These are phyloP conservation scores for Albophoma yamanashiensis DNA, from an alignment of 2,329 filamentous ascomycete species.

Conservation along the genomic window DNA sequence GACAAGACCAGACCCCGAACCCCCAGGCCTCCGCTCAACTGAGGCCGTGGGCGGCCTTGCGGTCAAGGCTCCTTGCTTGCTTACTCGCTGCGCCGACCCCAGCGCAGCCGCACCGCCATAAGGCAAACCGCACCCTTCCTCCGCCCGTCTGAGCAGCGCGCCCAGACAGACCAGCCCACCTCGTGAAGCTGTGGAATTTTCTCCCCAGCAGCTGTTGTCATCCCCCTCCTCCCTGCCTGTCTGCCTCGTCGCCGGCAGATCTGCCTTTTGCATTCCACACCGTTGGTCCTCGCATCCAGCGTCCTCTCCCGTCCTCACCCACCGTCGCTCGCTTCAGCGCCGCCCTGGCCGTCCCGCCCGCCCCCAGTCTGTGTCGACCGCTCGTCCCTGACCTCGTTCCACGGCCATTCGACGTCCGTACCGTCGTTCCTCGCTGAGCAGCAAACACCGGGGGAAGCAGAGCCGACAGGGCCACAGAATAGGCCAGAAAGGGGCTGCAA, in stretches of 20 bases:
- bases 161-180: not conserved
- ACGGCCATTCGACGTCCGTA: not conserved
- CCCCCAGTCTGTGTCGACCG: not conserved
- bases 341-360: not conserved
- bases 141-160: not conserved
- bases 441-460: not conserved
- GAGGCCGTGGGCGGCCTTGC: not conserved
- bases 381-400: not conserved
- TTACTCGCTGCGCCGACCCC: not conserved
- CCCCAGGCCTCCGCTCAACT: not conserved
- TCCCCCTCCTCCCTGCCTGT: conserved; percentile 1
- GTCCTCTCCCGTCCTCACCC: not conserved
- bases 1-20: not conserved
- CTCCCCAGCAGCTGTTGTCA: not conserved
- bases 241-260: not conserved
- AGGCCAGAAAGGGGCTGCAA: not conserved
- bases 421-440: not conserved
- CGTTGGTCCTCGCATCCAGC: no score
- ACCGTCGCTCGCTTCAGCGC: conserved; percentile 3
- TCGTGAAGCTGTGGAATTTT: conserved; percentile 3
- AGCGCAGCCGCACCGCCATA: not conserved
- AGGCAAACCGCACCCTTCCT: not conserved
- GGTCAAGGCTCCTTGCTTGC: not conserved
- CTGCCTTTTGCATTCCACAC: conserved; percentile 1
- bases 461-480: not conserved